Conservation (phyloP, 495 filamentous ascomycete species). For the Podospora anserina region DNA sequence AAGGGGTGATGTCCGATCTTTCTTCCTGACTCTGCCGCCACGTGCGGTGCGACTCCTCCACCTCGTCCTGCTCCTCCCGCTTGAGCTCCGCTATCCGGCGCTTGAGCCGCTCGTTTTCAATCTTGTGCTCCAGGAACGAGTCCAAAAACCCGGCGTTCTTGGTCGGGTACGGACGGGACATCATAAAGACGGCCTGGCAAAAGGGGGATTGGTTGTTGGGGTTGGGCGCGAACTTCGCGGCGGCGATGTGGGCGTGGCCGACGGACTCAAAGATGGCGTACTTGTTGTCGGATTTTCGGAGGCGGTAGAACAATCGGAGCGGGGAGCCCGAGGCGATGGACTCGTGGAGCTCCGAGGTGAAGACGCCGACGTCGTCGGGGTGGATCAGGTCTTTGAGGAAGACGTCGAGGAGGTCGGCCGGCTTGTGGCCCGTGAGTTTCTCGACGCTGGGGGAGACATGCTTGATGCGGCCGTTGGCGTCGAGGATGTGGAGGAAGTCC, state of each 20-base stretch:
- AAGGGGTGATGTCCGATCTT: constrained; percentile 52
- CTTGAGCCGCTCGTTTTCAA: constrained; percentile 87
- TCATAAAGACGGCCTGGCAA: constrained; percentile 90
- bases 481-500: constrained; percentile 85
- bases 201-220: constrained; percentile 60
- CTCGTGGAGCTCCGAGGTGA: constrained; percentile 86
- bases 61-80: constrained; percentile 80
- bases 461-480: constrained; percentile 74
- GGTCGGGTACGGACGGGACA: constrained; percentile 87
- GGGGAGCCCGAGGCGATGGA: constrained; percentile 77
- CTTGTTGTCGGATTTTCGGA: constrained; percentile 69
- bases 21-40: constrained; percentile 54
- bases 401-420: constrained; percentile 65
- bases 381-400: constrained; percentile 81
- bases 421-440: constrained; percentile 71
- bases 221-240: constrained; percentile 61
- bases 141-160: constrained; percentile 81
- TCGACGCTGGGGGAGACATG: constrained; percentile 81
- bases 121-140: constrained; percentile 95
- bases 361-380: constrained; percentile 80
- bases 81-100: constrained; percentile 82
- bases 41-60: constrained; percentile 48
- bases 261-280: constrained; percentile 83
- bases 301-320: constrained; percentile 85
- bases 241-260: constrained; percentile 85